phyloP scores from a whole-genome alignment of 2,329 filamentous ascomycete genomes.

The Boeremia lycopersici region DNA sequence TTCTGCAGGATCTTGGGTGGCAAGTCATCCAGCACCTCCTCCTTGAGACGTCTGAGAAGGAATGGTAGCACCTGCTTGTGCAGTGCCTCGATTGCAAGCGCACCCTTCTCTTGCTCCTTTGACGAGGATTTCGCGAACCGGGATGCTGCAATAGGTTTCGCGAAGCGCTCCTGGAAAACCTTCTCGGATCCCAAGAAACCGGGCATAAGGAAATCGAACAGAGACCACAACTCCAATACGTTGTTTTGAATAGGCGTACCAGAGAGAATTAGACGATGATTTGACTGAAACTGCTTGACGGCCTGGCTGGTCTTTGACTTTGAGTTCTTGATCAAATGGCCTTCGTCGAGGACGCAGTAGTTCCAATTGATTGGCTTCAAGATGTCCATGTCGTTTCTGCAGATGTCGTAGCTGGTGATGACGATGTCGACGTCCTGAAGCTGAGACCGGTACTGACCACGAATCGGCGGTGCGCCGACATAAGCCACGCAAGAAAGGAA shows the following conservation, averaged over 20 bases:
- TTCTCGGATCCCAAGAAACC: conserved; percentile 96
- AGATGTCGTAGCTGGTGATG: conserved; percentile 97
- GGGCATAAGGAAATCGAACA: conserved; percentile 99
- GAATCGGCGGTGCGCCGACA: conserved; percentile 84
- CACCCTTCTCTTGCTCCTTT: conserved; percentile 96
- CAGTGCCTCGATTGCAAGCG: conserved; percentile 93
- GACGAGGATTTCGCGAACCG: conserved; percentile 97
- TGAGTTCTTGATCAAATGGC: conserved; percentile 98
- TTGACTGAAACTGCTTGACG: conserved; percentile 86
- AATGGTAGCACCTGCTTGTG: conserved; percentile 98
- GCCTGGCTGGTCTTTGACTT: conserved; percentile 94
- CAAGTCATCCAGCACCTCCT: conserved; percentile 94
- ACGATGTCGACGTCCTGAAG: conserved; percentile 86
- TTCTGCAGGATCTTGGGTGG: conserved; percentile 99
- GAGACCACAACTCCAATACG: conserved; percentile 92
- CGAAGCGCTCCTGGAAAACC: conserved; percentile 94
- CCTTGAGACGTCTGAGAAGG: conserved; percentile 92
- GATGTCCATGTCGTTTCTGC: conserved; percentile 90
- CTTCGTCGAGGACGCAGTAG: conserved; percentile 95
- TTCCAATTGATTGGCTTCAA: conserved; percentile 90
- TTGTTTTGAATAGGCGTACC: conserved; percentile 99
- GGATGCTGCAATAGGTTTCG: conserved; percentile 92
- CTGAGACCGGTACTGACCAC: conserved; percentile 70
- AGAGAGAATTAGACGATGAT: conserved; percentile 93
- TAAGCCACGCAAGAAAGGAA: conserved; percentile 91